Base-by-base conservation (phyloP, 768 basidiomycete species). In the Suillus subalutaceus region DNA sequence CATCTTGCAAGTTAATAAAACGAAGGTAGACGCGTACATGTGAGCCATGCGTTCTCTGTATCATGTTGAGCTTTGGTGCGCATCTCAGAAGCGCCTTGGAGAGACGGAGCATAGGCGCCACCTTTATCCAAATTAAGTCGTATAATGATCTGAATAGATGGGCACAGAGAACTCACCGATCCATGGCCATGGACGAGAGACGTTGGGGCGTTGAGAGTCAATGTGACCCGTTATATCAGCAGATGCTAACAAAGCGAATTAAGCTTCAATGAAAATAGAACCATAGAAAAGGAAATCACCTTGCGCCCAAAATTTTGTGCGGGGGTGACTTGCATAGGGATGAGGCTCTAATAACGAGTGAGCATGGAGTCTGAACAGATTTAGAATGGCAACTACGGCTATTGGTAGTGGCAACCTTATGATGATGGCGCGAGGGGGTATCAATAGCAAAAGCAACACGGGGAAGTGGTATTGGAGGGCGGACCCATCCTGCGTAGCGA, bases 401-500 rank as follows among this genome's bases (percentile, higher is more conserved):
- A 23, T 15, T 18, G 15, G 46, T 23, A 4, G 60, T 20, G 23
- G 9, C 5, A 37, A 18, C 60, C 13, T 46, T 26, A 23, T 44
- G 5, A 1, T 30, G 13, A 37, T 46, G 37, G 30, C 37, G 60
- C 1, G 65, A 63, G 16, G 40, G 44, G 32, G 26, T 30, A 37
- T 63, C 23, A 40, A 65, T 13, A 26, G 35, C 37, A 43, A 50
- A 41, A 8, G 20, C 18, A 15, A 32, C 16, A 35, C 32, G 30
- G 15, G 56, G 65, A 30, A 62, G 38, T 16, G 35, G 62, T 44
- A 16, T 48, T 41, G 20, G 40, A 37, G 63, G 8, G 35, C 12
- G 8, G 37, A 40, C 50, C 38, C 65, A 63, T n/a, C 65, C 65
- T 32, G 15, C 6, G 26, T 65, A 63, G 7, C 50, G 61, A 26